Evolutionary conservation across 75 land plant species (phyloP).

Genomic region (Selaginella moellendorffii): DNA sequence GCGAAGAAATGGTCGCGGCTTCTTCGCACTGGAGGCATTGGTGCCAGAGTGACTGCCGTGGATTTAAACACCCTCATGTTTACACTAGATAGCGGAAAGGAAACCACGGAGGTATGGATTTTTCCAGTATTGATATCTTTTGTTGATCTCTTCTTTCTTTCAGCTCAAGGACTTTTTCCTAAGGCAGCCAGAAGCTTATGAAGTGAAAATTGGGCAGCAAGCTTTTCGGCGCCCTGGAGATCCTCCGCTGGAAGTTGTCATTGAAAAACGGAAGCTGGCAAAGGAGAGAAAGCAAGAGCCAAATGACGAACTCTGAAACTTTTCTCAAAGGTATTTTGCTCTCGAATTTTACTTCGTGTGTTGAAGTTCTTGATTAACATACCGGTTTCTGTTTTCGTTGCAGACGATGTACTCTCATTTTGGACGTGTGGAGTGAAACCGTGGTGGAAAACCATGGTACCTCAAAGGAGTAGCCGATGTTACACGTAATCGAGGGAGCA

Average conservation of each 20-base stretch:
- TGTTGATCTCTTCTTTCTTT: background rate
- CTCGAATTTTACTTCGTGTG: too few species aligned
- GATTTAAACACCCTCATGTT: conserved; percentile 89
- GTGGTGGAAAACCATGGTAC: too few species aligned
- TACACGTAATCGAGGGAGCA: too few species aligned
- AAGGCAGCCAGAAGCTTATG: conserved; percentile 77
- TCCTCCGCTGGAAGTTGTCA: conserved; percentile 84
- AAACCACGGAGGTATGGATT: conserved; percentile 44
- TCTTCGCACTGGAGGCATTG: conserved; percentile 53
- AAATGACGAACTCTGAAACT: background rate
- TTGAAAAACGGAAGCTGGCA: conserved; percentile 21
- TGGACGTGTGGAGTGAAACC: too few species aligned
- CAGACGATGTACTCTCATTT: too few species aligned
- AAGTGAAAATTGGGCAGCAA: conserved; percentile 77
- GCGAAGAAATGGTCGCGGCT: conserved; percentile 72
- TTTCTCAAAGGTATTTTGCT: too few species aligned
- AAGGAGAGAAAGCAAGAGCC: background rate
- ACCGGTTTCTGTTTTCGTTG: too few species aligned
- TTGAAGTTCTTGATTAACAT: too few species aligned
- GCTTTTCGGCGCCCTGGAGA: conserved; percentile 75
- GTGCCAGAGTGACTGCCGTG: conserved; percentile 56
- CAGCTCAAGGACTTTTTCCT: conserved; percentile 85
- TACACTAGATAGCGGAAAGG: conserved; percentile 60
- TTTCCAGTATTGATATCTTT: background rate
- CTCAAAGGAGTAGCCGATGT: too few species aligned